Evolutionary conservation across 495 filamentous ascomycete genomes (phyloP), one percentile per base, ranked within the genome.

Genomic region (Bacidia rubella): DNA sequence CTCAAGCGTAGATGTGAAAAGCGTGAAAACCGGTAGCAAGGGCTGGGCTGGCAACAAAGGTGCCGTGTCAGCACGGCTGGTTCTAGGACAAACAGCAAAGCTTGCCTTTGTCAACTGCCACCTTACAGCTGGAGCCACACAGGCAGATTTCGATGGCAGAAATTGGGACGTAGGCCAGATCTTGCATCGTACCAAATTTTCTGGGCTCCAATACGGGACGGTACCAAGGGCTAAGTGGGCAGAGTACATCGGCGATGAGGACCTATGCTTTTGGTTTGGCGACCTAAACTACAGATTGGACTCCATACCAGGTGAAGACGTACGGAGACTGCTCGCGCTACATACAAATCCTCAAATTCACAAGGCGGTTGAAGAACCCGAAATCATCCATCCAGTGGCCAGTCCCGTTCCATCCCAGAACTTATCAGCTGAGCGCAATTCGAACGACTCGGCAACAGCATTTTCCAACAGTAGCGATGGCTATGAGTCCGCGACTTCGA

Each of bases 31-130:
- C 0, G 90, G 92, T 1, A 60, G 95, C 45, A 77, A 90, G 65
- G 90, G 92, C 0, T 95, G 93, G 55, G 79, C 94, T 74, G 93
- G 92, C 3, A 99, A 99, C 61, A 99, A 99, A 66, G 93, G 93
- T 1, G 90, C 83, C 12, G 83, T 90, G 7, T 78, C 79, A 11
- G 83, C 86, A 38, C 80, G 93, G 35, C 68, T 99, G 20, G 68
- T 97, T 0, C 69, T 99, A 15, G 93, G 93, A 2, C 90, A 97
- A 58, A 88, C 89, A 0, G 94, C 94, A 1, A 75, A 84, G 26
- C 62, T 97, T 15, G 79, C 90, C 22, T 93, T 99, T 59, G 74
- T 96, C 43, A 95, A 97, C 65, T 86, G 74, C 50, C 93, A 99
- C 66, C 72, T 99, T 11, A 83, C 87, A 26, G 89, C 90, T 15